These are phyloP conservation scores for Starmerella tilneyi DNA, from an alignment of 805 yeast genomes.

Conservation along the genomic window DNA sequence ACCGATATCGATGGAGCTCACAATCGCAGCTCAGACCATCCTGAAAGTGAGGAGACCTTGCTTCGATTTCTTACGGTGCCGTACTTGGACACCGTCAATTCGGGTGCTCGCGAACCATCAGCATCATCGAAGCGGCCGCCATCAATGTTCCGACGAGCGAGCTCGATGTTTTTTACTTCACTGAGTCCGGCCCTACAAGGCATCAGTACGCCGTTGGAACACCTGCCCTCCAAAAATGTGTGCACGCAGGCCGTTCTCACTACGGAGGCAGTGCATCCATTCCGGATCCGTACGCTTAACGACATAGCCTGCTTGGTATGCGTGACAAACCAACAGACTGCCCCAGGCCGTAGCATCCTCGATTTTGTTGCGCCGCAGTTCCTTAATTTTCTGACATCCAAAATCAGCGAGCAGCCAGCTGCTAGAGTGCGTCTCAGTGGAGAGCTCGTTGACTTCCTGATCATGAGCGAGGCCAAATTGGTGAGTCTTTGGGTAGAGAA, in stretches of 20 bases:
- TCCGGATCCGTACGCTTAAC: conserved; percentile 73
- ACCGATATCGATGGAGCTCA: no score
- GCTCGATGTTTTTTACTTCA: conserved; percentile 15
- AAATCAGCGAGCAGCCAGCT: background rate
- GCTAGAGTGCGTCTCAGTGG: conserved; percentile 11
- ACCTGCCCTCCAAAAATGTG: conserved; percentile 49
- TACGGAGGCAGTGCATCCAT: conserved; percentile 61
- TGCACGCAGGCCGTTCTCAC: conserved; percentile 74
- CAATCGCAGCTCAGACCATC: background rate
- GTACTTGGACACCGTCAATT: conserved; percentile 1
- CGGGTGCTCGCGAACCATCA: background rate
- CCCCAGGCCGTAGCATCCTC: conserved; percentile 54
- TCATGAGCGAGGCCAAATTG: conserved; percentile 33
- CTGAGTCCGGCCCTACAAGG: conserved; percentile 6
- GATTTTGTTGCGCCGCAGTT: conserved; percentile 41
- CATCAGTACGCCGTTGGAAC: conserved; percentile 44
- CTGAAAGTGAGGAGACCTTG: conserved; percentile 10
- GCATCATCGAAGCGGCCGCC: conserved; percentile 9
- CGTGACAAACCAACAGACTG: conserved; percentile 60
- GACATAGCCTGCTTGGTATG: conserved; percentile 81
- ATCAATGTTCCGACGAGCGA: conserved; percentile 14
- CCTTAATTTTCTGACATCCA: conserved; percentile 8
- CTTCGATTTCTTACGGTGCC: conserved; percentile 10
- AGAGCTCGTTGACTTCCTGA: conserved; percentile 10
- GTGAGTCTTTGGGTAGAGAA: conserved; percentile 83